Base-by-base conservation (phyloP, 768 basidiomycete species). In the Phaeolepiota aurea region DNA sequence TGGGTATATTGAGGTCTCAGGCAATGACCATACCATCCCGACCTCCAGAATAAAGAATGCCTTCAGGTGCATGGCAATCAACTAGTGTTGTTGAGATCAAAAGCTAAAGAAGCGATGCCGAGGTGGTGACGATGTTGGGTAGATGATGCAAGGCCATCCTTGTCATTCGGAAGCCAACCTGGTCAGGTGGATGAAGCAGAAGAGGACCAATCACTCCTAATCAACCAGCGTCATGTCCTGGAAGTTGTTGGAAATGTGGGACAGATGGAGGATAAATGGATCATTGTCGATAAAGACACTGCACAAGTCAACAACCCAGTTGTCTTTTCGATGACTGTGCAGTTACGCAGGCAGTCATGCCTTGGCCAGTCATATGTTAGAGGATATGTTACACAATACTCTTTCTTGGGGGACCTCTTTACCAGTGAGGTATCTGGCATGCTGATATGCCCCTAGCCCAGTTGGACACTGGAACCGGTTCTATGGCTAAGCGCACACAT, bases 31-130 rank as follows among this genome's bases (percentile, higher is more conserved):
- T 67, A 0, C 92, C 92, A 63, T 96, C 92, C 43, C 92, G 68
- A 16, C 89, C 91, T 19, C 83, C 91, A 2, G 88, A 80, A 56
- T 96, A 96, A 2, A 96, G 62, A 31, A 96, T 92, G 3, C 92
- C 92, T 48, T 87, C 79, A 0, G 92, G 91, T 3, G 70, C 53
- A 3, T 58, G 44, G n/a, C 66, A 68, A 3, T 82, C 82, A n/a
- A 71, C 55, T 4, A 96, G 71, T 35, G 74, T 72, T 2, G 92
- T 94, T 0, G 87, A 82, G 72, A 59, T 97, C 92, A 15, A 97
- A 65, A 0, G 87, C 92, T n/a, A 97, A 72, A 0, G 87, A 82
- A 1, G 86, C 78, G 25, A 92, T 79, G 3, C 89, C 89, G 0
- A 97, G 74, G 15, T 90, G 77, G 62, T 97, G 92, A 21, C 82